A percentile compares a stretch with the other conserved stretches of the same genome.
Conservation (phyloP, 176 grass and related monocot species). For the Cenchrus americanus region DNA sequence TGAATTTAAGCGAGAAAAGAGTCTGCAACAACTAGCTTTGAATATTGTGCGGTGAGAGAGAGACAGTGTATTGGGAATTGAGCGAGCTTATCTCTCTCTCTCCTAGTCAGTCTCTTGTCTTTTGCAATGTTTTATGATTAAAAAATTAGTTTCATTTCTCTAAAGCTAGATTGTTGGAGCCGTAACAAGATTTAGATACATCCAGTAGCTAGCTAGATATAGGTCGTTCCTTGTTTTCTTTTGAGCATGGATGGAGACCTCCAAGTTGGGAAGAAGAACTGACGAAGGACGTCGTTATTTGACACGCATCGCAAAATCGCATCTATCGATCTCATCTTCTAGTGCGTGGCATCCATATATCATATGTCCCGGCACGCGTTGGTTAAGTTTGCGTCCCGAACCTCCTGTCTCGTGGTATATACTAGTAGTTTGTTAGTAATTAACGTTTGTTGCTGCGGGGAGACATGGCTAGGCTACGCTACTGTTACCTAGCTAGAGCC, state of each 20-base stretch:
- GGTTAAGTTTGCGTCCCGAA: conserved; percentile 1
- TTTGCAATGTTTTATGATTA: no score
- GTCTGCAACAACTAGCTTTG: no score
- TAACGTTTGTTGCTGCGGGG: conserved; percentile 27
- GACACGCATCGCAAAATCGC: neutral
- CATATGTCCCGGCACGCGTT: neutral
- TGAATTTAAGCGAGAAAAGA: no score
- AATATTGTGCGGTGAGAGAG: no score
- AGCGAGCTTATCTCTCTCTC: no score
- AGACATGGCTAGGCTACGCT: conserved; percentile 13
- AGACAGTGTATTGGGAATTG: no score
- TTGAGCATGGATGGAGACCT: neutral
- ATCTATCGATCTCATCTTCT: neutral
- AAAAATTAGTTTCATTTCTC: no score
- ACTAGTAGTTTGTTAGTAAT: conserved; percentile 3
- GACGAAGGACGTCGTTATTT: neutral
- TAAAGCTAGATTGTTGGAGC: no score
- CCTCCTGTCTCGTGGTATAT: neutral
- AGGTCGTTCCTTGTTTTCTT: no score
- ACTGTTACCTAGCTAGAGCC: neutral
- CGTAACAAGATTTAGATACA: no score
- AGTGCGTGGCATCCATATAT: neutral
- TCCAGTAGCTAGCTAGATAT: neutral
- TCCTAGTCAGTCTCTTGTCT: no score
- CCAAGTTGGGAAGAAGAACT: neutral